phyloP scores from a whole-genome alignment of 495 filamentous ascomycete genomes.

The Penicillium subrubescens region DNA sequence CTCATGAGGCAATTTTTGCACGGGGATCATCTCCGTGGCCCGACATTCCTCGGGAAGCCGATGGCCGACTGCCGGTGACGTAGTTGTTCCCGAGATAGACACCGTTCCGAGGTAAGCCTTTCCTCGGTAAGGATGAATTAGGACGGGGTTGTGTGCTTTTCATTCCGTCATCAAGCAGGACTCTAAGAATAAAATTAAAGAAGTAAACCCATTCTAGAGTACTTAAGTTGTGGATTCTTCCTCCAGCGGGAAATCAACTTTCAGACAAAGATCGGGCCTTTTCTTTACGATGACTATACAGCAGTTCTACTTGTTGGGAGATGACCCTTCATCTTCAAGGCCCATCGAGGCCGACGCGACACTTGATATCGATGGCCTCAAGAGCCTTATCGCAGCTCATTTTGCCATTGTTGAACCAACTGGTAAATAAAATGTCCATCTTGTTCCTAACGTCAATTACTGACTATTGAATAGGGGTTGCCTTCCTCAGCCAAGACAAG shows the following conservation, averaged over 20 bases:
- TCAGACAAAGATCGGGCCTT: neutral
- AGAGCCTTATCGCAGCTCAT: conserved; percentile 36
- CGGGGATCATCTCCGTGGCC: neutral
- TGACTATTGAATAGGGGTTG: conserved; percentile 32
- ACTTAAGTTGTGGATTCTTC: neutral
- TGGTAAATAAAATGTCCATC: neutral
- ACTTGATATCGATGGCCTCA: conserved; percentile 26
- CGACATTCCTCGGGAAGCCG: neutral
- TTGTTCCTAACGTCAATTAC: neutral
- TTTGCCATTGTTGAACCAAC: conserved; percentile 30
- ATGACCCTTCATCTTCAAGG: conserved; percentile 30
- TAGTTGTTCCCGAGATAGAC: neutral
- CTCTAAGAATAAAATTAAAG: neutral
- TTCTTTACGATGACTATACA: conserved; percentile 29
- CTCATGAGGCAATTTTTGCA: neutral
- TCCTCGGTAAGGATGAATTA: neutral
- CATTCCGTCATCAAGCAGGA: neutral
- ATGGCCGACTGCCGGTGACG: neutral
- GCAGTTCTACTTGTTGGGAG: conserved; percentile 41
- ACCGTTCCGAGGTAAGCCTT: neutral
- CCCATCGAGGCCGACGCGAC: conserved; percentile 27
- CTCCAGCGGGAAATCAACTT: neutral
- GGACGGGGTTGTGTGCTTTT: neutral
- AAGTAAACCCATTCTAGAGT: neutral
- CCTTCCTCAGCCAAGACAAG: conserved; percentile 36